phyloP scores from a whole-genome alignment of 306 rosid species.

The Lithocarpus polystachyus region DNA sequence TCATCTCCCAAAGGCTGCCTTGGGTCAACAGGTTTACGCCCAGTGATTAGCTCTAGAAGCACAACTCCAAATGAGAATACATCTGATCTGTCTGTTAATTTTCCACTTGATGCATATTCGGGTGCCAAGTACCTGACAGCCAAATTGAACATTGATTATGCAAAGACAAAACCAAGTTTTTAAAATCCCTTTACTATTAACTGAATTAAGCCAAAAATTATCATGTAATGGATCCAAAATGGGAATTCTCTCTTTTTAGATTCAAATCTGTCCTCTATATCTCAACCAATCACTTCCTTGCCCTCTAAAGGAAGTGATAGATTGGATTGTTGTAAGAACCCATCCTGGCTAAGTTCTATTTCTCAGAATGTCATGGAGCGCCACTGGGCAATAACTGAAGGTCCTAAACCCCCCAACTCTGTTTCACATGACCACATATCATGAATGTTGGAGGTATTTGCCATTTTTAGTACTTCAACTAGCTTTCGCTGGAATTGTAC shows the following conservation, averaged over 20 bases:
- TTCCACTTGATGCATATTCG: slow-evolving; percentile 94
- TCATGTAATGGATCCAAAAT: background rate
- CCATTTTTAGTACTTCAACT: background rate
- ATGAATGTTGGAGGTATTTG: background rate
- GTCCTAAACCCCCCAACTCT: background rate
- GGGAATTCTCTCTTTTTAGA: background rate
- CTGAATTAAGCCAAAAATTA: background rate
- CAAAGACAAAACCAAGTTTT: background rate
- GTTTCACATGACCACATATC: background rate
- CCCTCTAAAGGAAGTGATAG: background rate
- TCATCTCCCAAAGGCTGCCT: slow-evolving; percentile 85
- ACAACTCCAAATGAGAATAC: slow-evolving; percentile 95
- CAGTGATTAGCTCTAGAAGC: slow-evolving; percentile 85
- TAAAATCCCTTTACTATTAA: background rate
- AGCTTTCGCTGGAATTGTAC: background rate
- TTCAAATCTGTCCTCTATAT: background rate
- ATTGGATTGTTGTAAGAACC: background rate
- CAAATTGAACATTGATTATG: slow-evolving; percentile 13
- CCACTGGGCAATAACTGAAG: background rate
- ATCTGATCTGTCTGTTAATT: slow-evolving; percentile 91
- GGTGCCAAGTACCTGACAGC: slow-evolving; percentile 89
- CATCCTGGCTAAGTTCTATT: background rate
- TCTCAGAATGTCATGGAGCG: background rate
- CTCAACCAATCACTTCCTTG: background rate
- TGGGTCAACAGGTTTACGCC: slow-evolving; percentile 84